Percentiles rank a stretch among this genome's conserved stretches.
Conservation (phyloP, 2,329 filamentous ascomycete species). For the Claviceps fusiformis region DNA sequence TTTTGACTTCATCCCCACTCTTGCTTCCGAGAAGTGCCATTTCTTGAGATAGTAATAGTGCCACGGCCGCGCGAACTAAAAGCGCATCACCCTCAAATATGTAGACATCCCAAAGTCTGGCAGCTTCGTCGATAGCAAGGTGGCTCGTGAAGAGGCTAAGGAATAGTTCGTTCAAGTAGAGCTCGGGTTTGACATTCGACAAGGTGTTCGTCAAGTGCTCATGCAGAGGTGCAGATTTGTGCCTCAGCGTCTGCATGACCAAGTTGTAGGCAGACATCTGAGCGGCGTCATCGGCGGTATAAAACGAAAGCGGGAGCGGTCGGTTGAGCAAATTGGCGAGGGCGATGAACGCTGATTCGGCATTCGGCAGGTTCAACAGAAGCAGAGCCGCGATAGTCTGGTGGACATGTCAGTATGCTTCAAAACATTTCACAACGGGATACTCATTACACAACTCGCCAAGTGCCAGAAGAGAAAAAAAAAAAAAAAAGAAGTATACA, state of each 20-base stretch:
- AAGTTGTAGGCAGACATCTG: constrained; percentile 57
- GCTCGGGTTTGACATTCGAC: constrained; percentile 30
- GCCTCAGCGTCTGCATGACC: constrained; percentile 50
- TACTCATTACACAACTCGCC: neutral
- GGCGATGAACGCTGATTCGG: constrained; percentile 53
- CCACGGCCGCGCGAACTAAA: constrained; percentile 57
- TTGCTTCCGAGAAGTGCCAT: constrained; percentile 35
- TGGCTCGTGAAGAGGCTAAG: constrained; percentile 49
- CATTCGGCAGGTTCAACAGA: constrained; percentile 53
- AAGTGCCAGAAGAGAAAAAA: neutral
- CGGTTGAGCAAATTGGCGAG: constrained; percentile 69
- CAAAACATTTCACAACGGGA: constrained; percentile 8
- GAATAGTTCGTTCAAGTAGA: constrained; percentile 48
- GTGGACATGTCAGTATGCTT: neutral
- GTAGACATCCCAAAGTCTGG: constrained; percentile 68
- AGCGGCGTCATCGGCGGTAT: constrained; percentile 54
- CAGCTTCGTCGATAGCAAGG: constrained; percentile 55
- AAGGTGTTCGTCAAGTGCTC: constrained; percentile 45
- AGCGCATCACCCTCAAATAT: constrained; percentile 68
- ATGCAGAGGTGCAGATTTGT: constrained; percentile 51
- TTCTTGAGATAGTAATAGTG: constrained; percentile 43
- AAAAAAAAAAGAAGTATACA: constrained; percentile 20
- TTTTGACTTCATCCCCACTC: constrained; percentile 29
- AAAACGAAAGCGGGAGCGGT: constrained; percentile 60
- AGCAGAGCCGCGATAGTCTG: constrained; percentile 61